phyloP scores from a whole-genome alignment of 805 yeast species.

The Candida endomychidarum region DNA sequence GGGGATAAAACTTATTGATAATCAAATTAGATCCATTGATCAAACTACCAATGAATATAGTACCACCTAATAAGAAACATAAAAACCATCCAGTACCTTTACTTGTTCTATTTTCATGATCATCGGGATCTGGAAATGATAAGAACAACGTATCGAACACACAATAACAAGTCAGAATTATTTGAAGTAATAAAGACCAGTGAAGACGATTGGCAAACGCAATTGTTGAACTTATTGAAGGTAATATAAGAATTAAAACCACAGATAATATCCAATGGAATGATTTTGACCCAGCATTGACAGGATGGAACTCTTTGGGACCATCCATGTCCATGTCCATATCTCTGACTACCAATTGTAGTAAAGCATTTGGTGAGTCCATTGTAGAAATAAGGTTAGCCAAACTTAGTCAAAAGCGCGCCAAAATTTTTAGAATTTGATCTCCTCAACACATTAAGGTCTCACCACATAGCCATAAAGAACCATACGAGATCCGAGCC shows the following conservation, averaged over 20 bases:
- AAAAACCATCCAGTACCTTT: conserved; percentile 69
- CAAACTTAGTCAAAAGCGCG: background rate
- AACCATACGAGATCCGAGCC: too few species aligned
- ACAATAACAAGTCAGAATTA: conserved; percentile 49
- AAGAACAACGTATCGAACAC: conserved; percentile 56
- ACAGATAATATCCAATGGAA: conserved; percentile 66
- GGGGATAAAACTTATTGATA: conserved; percentile 33
- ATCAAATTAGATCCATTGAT: conserved; percentile 52
- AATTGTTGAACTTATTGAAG: conserved; percentile 55
- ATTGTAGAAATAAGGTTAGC: background rate
- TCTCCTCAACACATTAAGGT: too few species aligned
- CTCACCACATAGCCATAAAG: too few species aligned
- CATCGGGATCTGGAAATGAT: conserved; percentile 62
- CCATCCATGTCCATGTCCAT: conserved; percentile 23
- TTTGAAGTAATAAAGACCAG: conserved; percentile 47
- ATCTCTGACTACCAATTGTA: background rate
- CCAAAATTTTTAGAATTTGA: too few species aligned
- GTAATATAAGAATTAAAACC: conserved; percentile 47
- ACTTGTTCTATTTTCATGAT: conserved; percentile 67
- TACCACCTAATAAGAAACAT: conserved; percentile 43
- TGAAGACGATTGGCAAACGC: conserved; percentile 54
- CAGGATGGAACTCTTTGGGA: conserved; percentile 41
- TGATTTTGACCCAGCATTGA: conserved; percentile 52
- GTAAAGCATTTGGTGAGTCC: background rate
- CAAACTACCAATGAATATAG: conserved; percentile 55